A percentile compares a stretch with the other conserved stretches of the same genome.
These are phyloP conservation scores for Leccinum griseonigrum DNA, from an alignment of 1,284 basidiomycete species.

Conservation along the genomic window DNA sequence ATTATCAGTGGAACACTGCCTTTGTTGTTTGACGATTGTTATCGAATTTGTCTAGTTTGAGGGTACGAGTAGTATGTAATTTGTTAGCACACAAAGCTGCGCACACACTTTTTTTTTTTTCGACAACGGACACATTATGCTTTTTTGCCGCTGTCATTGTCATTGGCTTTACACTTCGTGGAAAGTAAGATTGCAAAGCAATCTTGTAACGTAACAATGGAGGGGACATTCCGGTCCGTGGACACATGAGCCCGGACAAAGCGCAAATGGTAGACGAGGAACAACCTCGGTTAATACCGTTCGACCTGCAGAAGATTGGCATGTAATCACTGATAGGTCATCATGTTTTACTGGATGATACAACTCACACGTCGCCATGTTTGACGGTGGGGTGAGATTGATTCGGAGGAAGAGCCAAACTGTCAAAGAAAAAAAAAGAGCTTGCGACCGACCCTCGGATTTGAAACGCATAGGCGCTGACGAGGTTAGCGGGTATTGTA, in stretches of 20 bases:
- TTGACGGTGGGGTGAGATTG: background rate
- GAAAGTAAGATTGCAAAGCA: background rate
- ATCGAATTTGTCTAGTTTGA: background rate
- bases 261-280: background rate
- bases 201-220: background rate
- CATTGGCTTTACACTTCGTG: background rate
- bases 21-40: background rate
- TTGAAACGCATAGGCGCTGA: conserved; percentile 13
- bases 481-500: background rate
- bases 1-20: background rate
- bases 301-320: background rate
- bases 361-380: conserved; percentile 3
- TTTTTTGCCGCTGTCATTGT: background rate
- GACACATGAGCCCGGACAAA: background rate
- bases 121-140: background rate
- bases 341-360: conserved; percentile 5
- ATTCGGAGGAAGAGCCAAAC: background rate
- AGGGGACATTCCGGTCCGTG: background rate
- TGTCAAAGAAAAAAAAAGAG: background rate
- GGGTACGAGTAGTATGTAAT: conserved; percentile 12
- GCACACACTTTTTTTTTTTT: background rate
- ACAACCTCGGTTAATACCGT: background rate
- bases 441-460: conserved; percentile 2
- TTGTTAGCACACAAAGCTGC: background rate
- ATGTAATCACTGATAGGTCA: background rate